Conservation (phyloP, 2,329 filamentous ascomycete genomes). For the Arthrinium puccinioides region DNA sequence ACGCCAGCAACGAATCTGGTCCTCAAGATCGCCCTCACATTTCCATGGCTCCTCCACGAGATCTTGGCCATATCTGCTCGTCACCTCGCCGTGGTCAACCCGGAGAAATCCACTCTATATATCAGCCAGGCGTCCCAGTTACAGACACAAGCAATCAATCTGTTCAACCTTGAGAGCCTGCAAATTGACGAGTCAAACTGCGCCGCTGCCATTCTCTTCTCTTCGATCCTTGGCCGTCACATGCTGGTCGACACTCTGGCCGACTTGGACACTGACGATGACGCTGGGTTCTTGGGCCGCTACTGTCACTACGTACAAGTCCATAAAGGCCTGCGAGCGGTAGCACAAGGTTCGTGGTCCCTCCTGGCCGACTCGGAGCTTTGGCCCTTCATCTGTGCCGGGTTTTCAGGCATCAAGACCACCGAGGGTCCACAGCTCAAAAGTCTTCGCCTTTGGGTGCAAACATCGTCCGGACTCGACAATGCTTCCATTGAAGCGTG, state of each 20-base stretch:
- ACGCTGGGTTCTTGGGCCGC: conserved; percentile 11
- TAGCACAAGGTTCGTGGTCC: conserved; percentile 17
- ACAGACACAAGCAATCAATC: conserved; percentile 23
- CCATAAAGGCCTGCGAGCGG: conserved; percentile 14
- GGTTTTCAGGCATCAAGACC: background rate
- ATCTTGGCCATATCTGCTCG: conserved; percentile 28
- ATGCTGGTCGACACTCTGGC: conserved; percentile 25
- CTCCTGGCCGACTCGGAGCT: conserved; percentile 19
- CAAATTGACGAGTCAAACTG: conserved; percentile 20
- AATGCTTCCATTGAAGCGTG: conserved; percentile 17
- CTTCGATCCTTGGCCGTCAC: conserved; percentile 24
- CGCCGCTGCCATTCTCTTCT: conserved; percentile 24
- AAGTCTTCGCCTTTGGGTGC: background rate
- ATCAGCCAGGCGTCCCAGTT: conserved; percentile 17
- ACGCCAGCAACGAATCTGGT: conserved; percentile 10
- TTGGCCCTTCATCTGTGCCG: conserved; percentile 14
- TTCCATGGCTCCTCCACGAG: conserved; percentile 27
- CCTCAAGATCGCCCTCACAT: conserved; percentile 15
- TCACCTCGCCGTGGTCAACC: conserved; percentile 21
- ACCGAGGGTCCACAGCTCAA: conserved; percentile 2
- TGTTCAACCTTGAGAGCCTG: conserved; percentile 18
- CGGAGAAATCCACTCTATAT: conserved; percentile 13
- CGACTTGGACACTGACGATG: conserved; percentile 12
- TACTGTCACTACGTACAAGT: conserved; percentile 21
- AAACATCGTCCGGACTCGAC: background rate